Evolutionary conservation across 495 filamentous ascomycete genomes (phyloP).

Genomic region (Staphylotrichum longicolle): DNA sequence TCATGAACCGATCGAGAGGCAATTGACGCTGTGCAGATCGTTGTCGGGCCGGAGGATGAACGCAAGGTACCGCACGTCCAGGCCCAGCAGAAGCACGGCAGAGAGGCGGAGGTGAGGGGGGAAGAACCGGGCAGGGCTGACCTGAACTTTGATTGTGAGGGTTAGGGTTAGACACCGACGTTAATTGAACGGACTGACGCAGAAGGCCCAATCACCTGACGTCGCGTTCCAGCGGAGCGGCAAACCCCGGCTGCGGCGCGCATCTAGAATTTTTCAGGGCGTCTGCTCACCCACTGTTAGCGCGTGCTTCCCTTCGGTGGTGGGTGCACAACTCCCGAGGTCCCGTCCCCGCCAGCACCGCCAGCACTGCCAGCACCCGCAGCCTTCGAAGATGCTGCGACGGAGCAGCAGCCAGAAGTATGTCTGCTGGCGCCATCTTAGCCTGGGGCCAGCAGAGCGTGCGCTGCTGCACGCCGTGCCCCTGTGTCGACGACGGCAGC

Average conservation of each 20-base stretch:
- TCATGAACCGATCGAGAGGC: neutral
- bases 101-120: too few relatives aligned
- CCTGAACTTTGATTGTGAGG: neutral
- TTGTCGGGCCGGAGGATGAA: too few relatives aligned
- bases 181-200: too few relatives aligned
- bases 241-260: constrained; percentile 3
- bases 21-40: neutral
- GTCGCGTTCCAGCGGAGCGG: constrained; percentile 21
- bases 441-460: constrained; percentile 17
- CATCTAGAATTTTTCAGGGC: constrained; percentile 5
- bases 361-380: neutral
- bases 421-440: constrained; percentile 35
- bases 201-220: constrained; percentile 21
- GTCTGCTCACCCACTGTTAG: neutral
- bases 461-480: neutral
- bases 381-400: constrained; percentile 29
- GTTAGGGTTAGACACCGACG: constrained; percentile 13
- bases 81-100: too few relatives aligned
- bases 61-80: neutral
- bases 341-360: neutral
- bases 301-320: neutral
- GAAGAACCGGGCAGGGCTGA: too few relatives aligned
- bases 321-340: neutral
- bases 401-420: constrained; percentile 27
- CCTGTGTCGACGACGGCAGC: neutral